Conservation (phyloP, 2,329 filamentous ascomycete species). For the Thielaviopsis punctulata region DNA sequence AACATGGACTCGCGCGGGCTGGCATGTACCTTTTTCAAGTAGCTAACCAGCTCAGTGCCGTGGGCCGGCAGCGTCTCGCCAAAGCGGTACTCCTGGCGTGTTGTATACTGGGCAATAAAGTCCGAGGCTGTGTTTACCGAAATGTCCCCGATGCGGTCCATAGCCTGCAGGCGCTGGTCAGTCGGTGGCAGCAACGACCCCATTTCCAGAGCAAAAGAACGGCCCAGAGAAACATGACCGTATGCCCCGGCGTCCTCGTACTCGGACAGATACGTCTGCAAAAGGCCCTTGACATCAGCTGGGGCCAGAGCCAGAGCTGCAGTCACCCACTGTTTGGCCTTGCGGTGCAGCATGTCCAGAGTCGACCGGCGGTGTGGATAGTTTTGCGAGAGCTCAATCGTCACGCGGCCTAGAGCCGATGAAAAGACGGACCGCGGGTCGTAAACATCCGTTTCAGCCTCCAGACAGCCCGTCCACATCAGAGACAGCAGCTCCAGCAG, state of each 20-base stretch:
- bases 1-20: constrained; percentile 33
- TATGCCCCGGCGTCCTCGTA: constrained; percentile 84
- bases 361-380: constrained; percentile 68
- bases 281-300: constrained; percentile 79
- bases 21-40: constrained; percentile 29
- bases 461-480: constrained; percentile 89
- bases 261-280: constrained; percentile 92
- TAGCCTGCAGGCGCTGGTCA: constrained; percentile 69
- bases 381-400: constrained; percentile 84
- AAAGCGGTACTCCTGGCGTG: constrained; percentile 86
- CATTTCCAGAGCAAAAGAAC: constrained; percentile 88
- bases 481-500: constrained; percentile 80
- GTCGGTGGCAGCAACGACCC: constrained; percentile 71
- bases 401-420: constrained; percentile 61
- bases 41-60: constrained; percentile 44
- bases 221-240: constrained; percentile 77
- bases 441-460: constrained; percentile 88
- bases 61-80: constrained; percentile 57
- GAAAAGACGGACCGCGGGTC: constrained; percentile 68
- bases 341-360: constrained; percentile 57
- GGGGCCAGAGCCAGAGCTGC: constrained; percentile 70
- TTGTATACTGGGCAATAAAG: constrained; percentile 93
- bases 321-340: constrained; percentile 65
- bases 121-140: constrained; percentile 86
- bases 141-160: constrained; percentile 56